Evolutionary conservation across 2,329 filamentous ascomycete species (phyloP), one percentile per base, ranked within the genome.

Genomic region (Pyrenophora graminea): DNA sequence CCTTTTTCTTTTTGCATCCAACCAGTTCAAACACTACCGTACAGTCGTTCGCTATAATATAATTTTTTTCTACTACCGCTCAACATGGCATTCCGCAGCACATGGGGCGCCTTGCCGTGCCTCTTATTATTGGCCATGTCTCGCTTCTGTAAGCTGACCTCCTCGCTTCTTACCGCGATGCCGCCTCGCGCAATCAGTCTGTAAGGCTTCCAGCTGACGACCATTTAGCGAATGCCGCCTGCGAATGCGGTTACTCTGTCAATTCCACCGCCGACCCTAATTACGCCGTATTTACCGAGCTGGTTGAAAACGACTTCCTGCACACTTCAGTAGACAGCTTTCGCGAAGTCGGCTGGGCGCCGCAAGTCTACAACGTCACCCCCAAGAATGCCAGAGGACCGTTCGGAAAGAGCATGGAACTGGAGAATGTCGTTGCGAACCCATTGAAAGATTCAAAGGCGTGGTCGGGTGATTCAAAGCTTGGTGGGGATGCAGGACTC

Each of bases 241-340:
- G 89, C 74, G 83, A 88, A 62, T 93, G 89, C 67, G 89, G 89
- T 44, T 92, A 90, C 70, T 80, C 80, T 3, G 72, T 86, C 38
- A 77, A 76, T 53, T 72, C 78, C 33, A 77, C 76, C n/a, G 65
- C 73, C 39, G 72, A 74, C 23, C 58, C 67, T 3, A 51, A 63
- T 6, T 63, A 71, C 39, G 72, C 77, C 34, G 66, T 88, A 45
- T 91, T 89, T 68, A 90, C 86, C 2, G 85, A 91, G 53, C 67
- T 85, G 9, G 72, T 90, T 44, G 88, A 91, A 66, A 86, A 86
- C 17, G 85, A 92, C 73, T 92, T 92, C 66, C 74, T 85, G 3
- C 82, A 83, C 53, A 66, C 83, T 32, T 73, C 83, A 39, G 73
- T 77, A 13, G 63, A 74, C 4, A 77, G 84, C 59, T 75, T 80